Evolutionary conservation across 805 yeast species (phyloP), one percentile per base, ranked within the genome.

Genomic region (Lachancea meyersii): DNA sequence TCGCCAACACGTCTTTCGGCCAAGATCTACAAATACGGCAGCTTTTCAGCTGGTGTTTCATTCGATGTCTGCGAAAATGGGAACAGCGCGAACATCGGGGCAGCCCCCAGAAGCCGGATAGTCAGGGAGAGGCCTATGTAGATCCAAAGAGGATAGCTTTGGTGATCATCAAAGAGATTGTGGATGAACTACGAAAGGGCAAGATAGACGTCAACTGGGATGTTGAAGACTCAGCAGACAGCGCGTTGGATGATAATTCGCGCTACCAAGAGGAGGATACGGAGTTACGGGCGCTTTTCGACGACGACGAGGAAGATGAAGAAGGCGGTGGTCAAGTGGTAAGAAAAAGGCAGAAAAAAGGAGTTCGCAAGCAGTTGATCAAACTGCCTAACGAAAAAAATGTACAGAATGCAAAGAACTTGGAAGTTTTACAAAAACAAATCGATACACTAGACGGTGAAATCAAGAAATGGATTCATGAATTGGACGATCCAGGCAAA

Each of bases 41-140:
- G 39, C 50, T 61, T 17, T 59, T 58, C 44, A 54, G 49, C 31
- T 61, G 66, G 66, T 60, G 66, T 42, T 43, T 59, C 7, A 55
- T 57, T 13, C 50, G 63, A 27, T 35, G 57, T 2, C 37, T 55
- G 18, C 49, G 53, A 35, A 55, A 49, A 20, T 30, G 55, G 31
- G 50, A 50, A 30, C 11, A 33, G 22, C 7, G 24, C 13, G 34
- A 32, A 7, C 24, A 19, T 28, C 24, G 5, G n/a, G 8, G 16
- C 13, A 16, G 19, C n/a, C 19, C 13, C 18, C 30, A 33, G 31
- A 45, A 44, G n/a, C 44, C 48, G 19, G 32, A n/a, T 5, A 26
- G 14, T 31, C 30, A 31, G 24, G 44, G 40, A 7, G 45, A 44
- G 8, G 22, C 46, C 17, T 48, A 51, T 22, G 40, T 47, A 3